These are phyloP conservation scores for Candida namnaoensis DNA, from an alignment of 805 yeast genomes.

Conservation along the genomic window DNA sequence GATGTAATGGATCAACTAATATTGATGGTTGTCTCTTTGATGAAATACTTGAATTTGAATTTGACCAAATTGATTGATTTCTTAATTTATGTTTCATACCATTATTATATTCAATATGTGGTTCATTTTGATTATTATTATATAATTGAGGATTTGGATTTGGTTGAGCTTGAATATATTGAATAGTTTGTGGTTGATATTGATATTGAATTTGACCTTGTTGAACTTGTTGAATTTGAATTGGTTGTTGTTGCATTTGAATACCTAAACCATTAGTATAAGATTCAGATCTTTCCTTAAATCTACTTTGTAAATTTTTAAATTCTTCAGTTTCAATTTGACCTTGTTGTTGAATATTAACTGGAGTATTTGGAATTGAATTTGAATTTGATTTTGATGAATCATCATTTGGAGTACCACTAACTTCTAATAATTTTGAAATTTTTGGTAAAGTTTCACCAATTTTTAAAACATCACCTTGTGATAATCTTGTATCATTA, in stretches of 20 bases:
- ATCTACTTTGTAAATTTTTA: neutral
- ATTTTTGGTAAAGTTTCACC: neutral
- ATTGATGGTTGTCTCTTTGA: constrained; percentile 16
- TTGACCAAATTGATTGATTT: constrained; percentile 16
- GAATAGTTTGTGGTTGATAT: no score
- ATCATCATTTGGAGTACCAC: no score
- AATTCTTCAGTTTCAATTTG: neutral
- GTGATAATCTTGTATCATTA: neutral
- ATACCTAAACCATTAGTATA: neutral
- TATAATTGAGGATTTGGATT: no score
- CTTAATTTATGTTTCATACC: constrained; percentile 1
- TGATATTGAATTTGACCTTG: no score
- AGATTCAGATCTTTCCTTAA: neutral
- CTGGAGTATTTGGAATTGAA: no score
- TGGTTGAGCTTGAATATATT: no score
- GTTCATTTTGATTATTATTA: no score
- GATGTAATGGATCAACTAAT: constrained; percentile 16
- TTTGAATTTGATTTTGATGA: neutral
- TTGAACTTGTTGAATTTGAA: neutral
- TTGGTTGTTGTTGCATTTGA: neutral
- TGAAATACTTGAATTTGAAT: constrained; percentile 1
- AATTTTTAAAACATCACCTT: neutral
- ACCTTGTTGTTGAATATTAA: no score
- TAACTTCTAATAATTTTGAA: neutral
- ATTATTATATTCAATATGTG: no score